These are phyloP conservation scores for Zygnema circumcarinatum DNA, from an alignment of 139 green algal species.

Conservation along the genomic window DNA sequence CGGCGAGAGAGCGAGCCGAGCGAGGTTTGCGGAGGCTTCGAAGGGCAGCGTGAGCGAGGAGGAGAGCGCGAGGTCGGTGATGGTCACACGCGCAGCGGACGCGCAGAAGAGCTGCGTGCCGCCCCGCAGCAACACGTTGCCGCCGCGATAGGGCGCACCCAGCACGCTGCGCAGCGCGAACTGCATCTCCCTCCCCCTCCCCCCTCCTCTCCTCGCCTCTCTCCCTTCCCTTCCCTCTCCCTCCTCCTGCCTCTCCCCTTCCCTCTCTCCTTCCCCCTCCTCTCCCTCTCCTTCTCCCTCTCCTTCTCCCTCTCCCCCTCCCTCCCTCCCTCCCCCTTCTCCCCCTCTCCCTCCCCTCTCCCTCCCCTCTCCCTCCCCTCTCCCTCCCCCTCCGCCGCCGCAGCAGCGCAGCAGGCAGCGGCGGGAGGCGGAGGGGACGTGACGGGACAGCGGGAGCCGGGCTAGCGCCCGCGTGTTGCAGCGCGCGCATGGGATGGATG, in stretches of 20 bases:
- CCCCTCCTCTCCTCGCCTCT: too few species aligned
- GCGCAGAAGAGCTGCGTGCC: slow-evolving; percentile 79
- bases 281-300: too few species aligned
- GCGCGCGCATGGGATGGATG: not conserved
- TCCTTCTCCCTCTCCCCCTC: not conserved
- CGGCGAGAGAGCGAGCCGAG: slow-evolving; percentile 64
- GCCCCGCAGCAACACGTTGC: slow-evolving; percentile 82
- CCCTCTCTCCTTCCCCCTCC: too few species aligned
- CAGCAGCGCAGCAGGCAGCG: not conserved
- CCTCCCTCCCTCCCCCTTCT: slow-evolving; percentile 1
- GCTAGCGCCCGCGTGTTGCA: not conserved
- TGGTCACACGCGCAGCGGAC: slow-evolving; percentile 87
- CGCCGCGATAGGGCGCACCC: slow-evolving; percentile 91
- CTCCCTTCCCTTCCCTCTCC: too few species aligned
- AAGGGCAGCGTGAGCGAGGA: slow-evolving; percentile 46
- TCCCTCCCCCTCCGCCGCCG: not conserved
- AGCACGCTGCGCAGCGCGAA: slow-evolving; percentile 83
- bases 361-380: not conserved
- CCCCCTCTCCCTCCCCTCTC: not conserved
- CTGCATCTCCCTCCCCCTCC: too few species aligned
- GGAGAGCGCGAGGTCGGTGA: slow-evolving; percentile 43
- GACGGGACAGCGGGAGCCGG: not conserved
- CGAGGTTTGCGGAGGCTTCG: slow-evolving; percentile 30
- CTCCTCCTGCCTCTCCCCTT: not conserved
- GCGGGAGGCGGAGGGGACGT: too few species aligned